Evolutionary conservation across 108 stramenopile species (phyloP).

Genomic region (Chaetoceros muelleri): DNA sequence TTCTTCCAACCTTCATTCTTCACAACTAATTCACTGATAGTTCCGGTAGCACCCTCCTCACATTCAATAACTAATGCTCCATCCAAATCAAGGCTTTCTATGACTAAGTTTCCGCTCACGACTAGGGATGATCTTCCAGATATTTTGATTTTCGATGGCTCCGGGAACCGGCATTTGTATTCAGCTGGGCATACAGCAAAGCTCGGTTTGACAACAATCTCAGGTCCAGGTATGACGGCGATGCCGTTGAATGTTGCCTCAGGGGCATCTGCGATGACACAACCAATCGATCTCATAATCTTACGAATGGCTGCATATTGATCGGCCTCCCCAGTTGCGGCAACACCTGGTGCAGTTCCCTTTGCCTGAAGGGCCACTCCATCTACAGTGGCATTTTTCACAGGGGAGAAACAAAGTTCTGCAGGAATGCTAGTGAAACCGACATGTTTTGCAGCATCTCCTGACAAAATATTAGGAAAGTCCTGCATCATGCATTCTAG

Average conservation of each 20-base stretch:
- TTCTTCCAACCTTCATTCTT: constrained; percentile 70
- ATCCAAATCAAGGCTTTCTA: constrained; percentile 77
- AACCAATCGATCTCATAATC: constrained; percentile 62
- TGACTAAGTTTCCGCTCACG: constrained; percentile 49
- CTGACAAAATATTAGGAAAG: constrained; percentile 84
- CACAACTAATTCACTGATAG: constrained; percentile 42
- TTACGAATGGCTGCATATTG: constrained; percentile 52
- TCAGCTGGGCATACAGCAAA: constrained; percentile 61
- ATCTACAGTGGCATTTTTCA: constrained; percentile 90
- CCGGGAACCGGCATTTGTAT: constrained; percentile 47
- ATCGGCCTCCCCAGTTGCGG: constrained; percentile 90
- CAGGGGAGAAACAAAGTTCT: constrained; percentile 88
- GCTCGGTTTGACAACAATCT: constrained; percentile 65
- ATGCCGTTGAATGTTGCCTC: constrained; percentile 49
- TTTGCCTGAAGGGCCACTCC: constrained; percentile 68
- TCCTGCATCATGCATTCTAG: constrained; percentile 98
- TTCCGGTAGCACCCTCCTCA: constrained; percentile 42
- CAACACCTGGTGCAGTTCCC: constrained; percentile 83
- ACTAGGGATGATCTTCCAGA: constrained; percentile 70
- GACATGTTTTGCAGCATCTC: constrained; percentile 53
- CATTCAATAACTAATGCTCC: constrained; percentile 67
- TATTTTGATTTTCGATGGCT: constrained; percentile 63
- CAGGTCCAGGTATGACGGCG: constrained; percentile 54
- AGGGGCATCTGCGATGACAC: constrained; percentile 40
- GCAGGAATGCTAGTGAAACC: constrained; percentile 89